Evolutionary conservation across 345 rosid species (phyloP), one percentile per base, ranked within the genome.

Genomic region (Cardiospermum halicacabum): DNA sequence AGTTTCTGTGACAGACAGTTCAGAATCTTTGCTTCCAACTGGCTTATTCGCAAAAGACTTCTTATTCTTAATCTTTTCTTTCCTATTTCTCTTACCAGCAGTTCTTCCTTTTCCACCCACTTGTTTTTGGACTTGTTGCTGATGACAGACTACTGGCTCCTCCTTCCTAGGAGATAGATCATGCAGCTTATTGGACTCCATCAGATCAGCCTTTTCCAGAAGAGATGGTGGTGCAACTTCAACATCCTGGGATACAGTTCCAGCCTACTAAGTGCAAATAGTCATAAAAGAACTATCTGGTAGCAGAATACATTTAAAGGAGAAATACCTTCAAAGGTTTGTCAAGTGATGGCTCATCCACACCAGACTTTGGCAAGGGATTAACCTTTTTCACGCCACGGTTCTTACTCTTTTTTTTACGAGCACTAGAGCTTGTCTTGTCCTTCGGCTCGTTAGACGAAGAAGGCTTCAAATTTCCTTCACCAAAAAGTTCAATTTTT

Each of bases 401-500:
- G 39, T 77, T 37, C 78, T 77, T 88, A 36, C 80, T 85, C 73
- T 85, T 93, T 72, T 83, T 85, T 74, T 68, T 82, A 74, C 79
- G 83, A 70, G 66, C 74, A 63, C 74, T 68, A 12, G 77, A 65
- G 65, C 79, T 68, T 32, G 56, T 47, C 74, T 74, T 86, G 62
- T 80, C 90, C 75, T 81, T 88, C 62, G 79, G 69, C 71, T 81
- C 83, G 74, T 73, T 74, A 58, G 84, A 74, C 58, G 71, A 74
- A 67, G 70, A 74, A 67, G 70, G 66, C 58, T 70, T 82, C 51
- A 65, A 66, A 64, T 70, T 82, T 63, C 71, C 84, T 19, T 88
- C 94, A 62, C 73, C 84, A 30, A 93, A 84, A 62, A 92, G 97
- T 79, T 93, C 98, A 76, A 78, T 66, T 77, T 76, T 90, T 73